phyloP scores from a whole-genome alignment of 768 basidiomycete species.

The Termitomyces sp. region DNA sequence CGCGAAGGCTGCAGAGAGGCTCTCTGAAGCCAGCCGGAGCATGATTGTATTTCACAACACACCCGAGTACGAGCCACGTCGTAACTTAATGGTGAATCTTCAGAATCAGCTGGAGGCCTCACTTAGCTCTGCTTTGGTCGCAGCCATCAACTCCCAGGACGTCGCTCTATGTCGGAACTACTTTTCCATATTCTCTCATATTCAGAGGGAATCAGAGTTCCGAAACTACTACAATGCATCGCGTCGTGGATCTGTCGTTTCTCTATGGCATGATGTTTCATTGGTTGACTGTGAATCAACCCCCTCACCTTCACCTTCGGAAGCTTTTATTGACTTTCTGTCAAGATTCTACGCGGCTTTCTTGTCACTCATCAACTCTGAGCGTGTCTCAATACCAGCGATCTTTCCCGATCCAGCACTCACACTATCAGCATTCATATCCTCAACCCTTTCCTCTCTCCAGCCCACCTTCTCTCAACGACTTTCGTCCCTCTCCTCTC shows the following conservation, averaged over 20 bases:
- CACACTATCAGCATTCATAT: constrained; percentile 79
- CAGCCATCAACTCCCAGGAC: constrained; percentile 80
- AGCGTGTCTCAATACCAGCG: constrained; percentile 68
- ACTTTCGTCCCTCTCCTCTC: constrained; percentile 63
- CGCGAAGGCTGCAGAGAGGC: constrained; percentile 85
- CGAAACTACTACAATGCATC: constrained; percentile 92
- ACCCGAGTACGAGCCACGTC: constrained; percentile 83
- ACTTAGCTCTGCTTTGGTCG: constrained; percentile 85
- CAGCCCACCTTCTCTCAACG: constrained; percentile 82
- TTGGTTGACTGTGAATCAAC: constrained; percentile 51
- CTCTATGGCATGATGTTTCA: constrained; percentile 62
- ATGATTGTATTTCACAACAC: constrained; percentile 94
- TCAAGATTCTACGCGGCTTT: constrained; percentile 73
- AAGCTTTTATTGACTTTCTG: constrained; percentile 65
- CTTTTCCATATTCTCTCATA: constrained; percentile 84
- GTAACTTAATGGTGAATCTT: constrained; percentile 83
- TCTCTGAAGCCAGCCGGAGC: constrained; percentile 84
- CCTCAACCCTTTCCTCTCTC: constrained; percentile 73
- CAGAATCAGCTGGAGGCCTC: constrained; percentile 96
- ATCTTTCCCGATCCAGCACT: constrained; percentile 86
- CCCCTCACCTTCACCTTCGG: constrained; percentile 17
- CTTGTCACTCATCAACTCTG: constrained; percentile 59
- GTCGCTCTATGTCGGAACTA: constrained; percentile 70
- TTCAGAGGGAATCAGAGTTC: constrained; percentile 91
- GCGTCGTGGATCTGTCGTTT: constrained; percentile 58